Percentiles rank a stretch among this genome's conserved stretches.
Evolutionary conservation across 2,329 filamentous ascomycete genomes (phyloP).

Genomic region (Fusarium tjaetaba): DNA sequence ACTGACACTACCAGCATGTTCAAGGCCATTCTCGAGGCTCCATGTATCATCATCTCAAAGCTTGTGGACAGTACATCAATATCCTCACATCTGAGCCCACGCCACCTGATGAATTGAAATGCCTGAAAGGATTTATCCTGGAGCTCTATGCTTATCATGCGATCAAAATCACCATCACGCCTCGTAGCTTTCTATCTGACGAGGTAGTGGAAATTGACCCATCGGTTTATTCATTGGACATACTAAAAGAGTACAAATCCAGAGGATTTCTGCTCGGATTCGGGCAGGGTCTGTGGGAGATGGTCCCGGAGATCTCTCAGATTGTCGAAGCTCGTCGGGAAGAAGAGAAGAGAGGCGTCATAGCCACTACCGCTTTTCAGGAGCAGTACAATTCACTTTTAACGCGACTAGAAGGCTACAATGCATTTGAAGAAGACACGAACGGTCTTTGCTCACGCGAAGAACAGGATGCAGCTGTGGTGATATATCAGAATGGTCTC

Average conservation of each 20-base stretch:
- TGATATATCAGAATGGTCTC: slow-evolving; percentile 2
- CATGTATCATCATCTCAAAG: slow-evolving; percentile 1
- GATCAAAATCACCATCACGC: not conserved
- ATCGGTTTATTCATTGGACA: not conserved
- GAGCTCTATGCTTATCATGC: slow-evolving; percentile 11
- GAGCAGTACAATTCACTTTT: not conserved
- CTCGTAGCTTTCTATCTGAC: not conserved
- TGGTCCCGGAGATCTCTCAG: slow-evolving; percentile 3
- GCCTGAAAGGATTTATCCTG: not conserved
- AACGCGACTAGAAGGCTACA: not conserved
- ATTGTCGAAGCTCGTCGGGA: slow-evolving; percentile 1
- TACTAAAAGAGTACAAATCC: not conserved
- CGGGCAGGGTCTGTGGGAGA: not conserved
- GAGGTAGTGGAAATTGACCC: not conserved
- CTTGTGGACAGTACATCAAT: not conserved
- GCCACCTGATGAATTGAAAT: not conserved
- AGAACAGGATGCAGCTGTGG: not conserved
- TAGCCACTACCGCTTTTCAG: fast-evolving
- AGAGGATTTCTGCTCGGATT: not conserved
- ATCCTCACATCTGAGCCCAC: not conserved
- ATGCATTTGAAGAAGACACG: not conserved
- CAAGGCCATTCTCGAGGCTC: not conserved
- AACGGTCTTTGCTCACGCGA: not conserved
- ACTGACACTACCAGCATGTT: not conserved
- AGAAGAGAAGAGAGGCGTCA: not conserved